Evolutionary conservation across 768 basidiomycete species (phyloP).

Genomic region (Mycena vitilis): DNA sequence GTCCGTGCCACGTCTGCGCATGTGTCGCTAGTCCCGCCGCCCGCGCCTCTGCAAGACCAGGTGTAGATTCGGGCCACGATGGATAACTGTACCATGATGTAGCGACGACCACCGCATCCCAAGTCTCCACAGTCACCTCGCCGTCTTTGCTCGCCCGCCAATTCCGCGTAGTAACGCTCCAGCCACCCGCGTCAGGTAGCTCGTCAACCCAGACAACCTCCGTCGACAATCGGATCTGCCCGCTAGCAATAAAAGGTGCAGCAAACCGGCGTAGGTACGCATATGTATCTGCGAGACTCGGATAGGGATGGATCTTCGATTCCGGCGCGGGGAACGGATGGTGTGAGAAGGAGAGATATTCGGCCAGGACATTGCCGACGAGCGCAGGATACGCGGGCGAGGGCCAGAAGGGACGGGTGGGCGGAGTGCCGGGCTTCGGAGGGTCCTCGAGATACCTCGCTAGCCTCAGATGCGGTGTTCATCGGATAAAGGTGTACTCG

Average conservation of each 20-base stretch:
- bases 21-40: conserved; percentile 41
- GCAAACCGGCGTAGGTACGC: conserved; percentile 43
- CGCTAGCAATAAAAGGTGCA: conserved; percentile 36
- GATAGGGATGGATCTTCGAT: conserved; percentile 43
- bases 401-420: conserved; percentile 37
- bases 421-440: conserved; percentile 7
- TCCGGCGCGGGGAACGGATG: conserved; percentile 42
- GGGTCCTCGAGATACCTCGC: conserved; percentile 30
- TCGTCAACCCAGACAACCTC: conserved; percentile 44
- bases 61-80: conserved; percentile 40
- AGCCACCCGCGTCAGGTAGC: conserved; percentile 34
- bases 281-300: conserved; percentile 43
- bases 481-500: neutral
- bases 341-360: conserved; percentile 45
- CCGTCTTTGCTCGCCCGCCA: conserved; percentile 37
- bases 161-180: conserved; percentile 43
- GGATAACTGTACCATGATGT: conserved; percentile 48
- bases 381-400: conserved; percentile 47
- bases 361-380: conserved; percentile 50
- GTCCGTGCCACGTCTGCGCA: conserved; percentile 44
- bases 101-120: conserved; percentile 49
- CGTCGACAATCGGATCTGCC: conserved; percentile 42
- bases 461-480: neutral
- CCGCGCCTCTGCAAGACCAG: conserved; percentile 42
- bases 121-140: conserved; percentile 40